These are phyloP conservation scores for Extremus antarcticus DNA, from an alignment of 495 filamentous ascomycete genomes.

Conservation along the genomic window DNA sequence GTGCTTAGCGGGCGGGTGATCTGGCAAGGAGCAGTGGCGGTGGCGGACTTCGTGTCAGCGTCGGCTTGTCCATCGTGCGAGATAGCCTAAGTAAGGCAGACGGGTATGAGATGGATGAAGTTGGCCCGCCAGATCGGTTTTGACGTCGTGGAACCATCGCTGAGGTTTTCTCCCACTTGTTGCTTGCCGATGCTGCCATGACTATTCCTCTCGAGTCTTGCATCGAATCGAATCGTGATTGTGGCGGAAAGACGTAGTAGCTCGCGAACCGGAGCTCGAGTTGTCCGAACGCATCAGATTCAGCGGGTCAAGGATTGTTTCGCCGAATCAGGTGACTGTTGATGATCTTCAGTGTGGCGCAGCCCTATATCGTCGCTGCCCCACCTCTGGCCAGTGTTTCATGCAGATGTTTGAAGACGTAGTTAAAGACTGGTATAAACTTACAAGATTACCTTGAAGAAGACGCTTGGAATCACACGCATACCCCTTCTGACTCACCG, in stretches of 20 bases:
- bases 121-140: no score
- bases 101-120: no score
- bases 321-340: no score
- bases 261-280: neutral
- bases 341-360: neutral
- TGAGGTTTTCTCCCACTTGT: neutral
- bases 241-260: neutral
- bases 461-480: no score
- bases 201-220: neutral
- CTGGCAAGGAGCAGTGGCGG: no score
- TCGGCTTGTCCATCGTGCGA: no score
- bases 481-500: no score
- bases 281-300: neutral
- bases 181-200: neutral
- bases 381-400: neutral
- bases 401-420: neutral
- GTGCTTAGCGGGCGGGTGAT: neutral
- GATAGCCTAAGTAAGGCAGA: no score
- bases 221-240: neutral
- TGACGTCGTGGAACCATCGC: neutral
- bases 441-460: no score
- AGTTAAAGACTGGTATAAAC: no score
- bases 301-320: no score
- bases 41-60: no score
- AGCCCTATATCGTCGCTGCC: neutral